Percentiles rank a stretch among this genome's conserved stretches.
Evolutionary conservation across 331 rosid species (phyloP).

Genomic region (Pyracantha coccinea): DNA sequence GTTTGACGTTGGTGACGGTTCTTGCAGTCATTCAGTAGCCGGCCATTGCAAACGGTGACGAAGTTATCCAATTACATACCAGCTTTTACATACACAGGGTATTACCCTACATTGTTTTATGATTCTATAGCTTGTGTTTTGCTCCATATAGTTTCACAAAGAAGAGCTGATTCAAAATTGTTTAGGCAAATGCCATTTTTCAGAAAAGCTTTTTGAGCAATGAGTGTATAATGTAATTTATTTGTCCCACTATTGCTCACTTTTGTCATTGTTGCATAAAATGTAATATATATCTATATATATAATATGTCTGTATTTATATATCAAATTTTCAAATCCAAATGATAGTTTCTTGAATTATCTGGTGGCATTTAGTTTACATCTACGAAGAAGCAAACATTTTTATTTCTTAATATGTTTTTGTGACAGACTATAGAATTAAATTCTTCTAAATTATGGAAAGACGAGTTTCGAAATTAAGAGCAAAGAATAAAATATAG

Average conservation of each 20-base stretch:
- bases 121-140: slow-evolving; percentile 15
- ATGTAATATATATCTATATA: too few relatives aligned
- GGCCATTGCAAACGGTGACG: slow-evolving; percentile 24
- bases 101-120: slow-evolving; percentile 9
- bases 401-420: too few relatives aligned
- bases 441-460: accelerated
- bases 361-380: not conserved
- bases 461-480: too few relatives aligned
- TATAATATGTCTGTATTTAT: not conserved
- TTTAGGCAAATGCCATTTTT: slow-evolving; percentile 3
- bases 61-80: slow-evolving; percentile 7
- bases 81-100: slow-evolving; percentile 1
- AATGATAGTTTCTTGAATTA: not conserved
- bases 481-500: not conserved
- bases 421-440: too few relatives aligned
- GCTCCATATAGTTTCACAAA: slow-evolving; percentile 4
- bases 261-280: not conserved
- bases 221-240: not conserved
- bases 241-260: not conserved
- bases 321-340: not conserved
- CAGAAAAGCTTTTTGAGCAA: not conserved
- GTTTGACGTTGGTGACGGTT: not conserved
- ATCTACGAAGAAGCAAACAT: not conserved
- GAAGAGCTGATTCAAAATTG: slow-evolving; percentile 1
- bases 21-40: slow-evolving; percentile 18